Evolutionary conservation across 345 rosid genomes (phyloP).

Genomic region (Gossypium thurberi): DNA sequence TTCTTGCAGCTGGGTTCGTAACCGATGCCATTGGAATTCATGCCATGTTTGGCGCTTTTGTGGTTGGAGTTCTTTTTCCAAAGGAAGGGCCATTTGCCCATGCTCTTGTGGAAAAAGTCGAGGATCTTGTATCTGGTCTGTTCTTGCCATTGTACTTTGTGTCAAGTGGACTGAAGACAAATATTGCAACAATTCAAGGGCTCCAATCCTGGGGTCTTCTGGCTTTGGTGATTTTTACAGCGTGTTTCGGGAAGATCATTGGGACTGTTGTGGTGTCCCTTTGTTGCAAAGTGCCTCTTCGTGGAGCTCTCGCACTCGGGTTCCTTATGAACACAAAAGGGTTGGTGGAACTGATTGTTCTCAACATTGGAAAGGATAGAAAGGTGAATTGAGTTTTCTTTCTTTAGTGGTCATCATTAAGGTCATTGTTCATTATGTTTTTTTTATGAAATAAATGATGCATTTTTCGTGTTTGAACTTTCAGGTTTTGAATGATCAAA

Average conservation of each 20-base stretch:
- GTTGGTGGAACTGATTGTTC: constrained; percentile 82
- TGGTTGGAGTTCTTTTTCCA: constrained; percentile 59
- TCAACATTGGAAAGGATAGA: constrained; percentile 76
- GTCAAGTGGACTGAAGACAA: constrained; percentile 74
- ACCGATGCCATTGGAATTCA: constrained; percentile 73
- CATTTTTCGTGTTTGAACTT: background rate
- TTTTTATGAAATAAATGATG: background rate
- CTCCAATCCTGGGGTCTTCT: constrained; percentile 69
- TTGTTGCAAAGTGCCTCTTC: constrained; percentile 34
- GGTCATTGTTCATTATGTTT: background rate
- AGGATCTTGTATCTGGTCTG: constrained; percentile 74
- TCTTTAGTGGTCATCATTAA: background rate
- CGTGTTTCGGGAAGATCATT: constrained; percentile 63
- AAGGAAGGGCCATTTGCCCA: constrained; percentile 68
- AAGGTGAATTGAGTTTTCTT: constrained; percentile 31
- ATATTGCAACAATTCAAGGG: constrained; percentile 49
- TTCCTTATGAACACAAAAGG: constrained; percentile 82
- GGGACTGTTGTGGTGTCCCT: constrained; percentile 56
- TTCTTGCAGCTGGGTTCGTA: constrained; percentile 50
- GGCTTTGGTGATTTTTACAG: constrained; percentile 49
- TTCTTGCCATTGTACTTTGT: constrained; percentile 69
- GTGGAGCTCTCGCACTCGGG: constrained; percentile 54
- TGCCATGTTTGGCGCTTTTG: constrained; percentile 75
- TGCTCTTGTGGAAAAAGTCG: constrained; percentile 64
- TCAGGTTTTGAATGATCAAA: constrained; percentile 75